Conservation (phyloP, 306 rosid genomes). For the Casuarina equisetifolia region DNA sequence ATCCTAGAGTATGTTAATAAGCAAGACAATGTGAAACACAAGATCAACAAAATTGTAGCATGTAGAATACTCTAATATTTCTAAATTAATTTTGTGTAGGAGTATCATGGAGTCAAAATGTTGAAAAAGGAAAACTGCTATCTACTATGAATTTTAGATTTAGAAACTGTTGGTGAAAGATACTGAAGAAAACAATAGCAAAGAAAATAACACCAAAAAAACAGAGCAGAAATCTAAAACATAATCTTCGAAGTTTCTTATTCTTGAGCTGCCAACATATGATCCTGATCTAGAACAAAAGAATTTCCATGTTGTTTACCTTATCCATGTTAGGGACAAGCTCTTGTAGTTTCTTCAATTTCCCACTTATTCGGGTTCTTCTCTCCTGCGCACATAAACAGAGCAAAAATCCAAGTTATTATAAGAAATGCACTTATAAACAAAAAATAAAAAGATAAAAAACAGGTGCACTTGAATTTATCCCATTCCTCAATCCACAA, state of each 20-base stretch:
- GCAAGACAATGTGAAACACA: slow-evolving; percentile 1
- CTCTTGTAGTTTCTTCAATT: slow-evolving; percentile 82
- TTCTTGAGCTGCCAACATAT: background rate
- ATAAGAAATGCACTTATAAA: background rate
- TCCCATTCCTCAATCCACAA: background rate
- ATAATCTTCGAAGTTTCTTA: background rate
- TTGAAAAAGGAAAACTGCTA: too few relatives aligned
- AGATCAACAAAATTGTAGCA: background rate
- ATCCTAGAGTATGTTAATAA: background rate
- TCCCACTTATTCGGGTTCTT: slow-evolving; percentile 89
- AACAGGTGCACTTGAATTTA: background rate
- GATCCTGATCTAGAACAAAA: slow-evolving; percentile 4
- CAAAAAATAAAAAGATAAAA: background rate
- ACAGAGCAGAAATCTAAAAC: background rate
- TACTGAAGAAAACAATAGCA: background rate
- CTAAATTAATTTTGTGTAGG: background rate
- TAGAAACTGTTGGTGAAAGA: too few relatives aligned
- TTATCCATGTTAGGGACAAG: slow-evolving; percentile 98
- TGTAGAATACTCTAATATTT: background rate
- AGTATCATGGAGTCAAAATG: background rate
- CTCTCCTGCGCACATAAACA: slow-evolving; percentile 55
- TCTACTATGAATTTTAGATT: too few relatives aligned
- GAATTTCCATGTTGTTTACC: slow-evolving; percentile 36
- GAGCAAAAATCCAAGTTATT: background rate
- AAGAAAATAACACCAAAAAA: background rate